Base-by-base conservation (phyloP, 352 stramenopile species). In the Globisporangium cederbergense region DNA sequence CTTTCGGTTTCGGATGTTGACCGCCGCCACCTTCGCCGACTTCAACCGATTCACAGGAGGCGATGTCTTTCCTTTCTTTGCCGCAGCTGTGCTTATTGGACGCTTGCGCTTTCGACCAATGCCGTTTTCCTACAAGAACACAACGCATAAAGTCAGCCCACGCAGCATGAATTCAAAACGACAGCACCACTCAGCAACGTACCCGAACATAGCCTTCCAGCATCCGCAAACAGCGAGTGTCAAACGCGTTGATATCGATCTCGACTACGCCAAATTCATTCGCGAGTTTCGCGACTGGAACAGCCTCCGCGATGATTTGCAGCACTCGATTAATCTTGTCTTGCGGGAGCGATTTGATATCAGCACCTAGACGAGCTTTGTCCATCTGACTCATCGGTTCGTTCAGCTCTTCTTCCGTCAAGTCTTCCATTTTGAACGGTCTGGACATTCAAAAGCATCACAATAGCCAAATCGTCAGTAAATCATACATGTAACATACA, bases 281-380 rank as follows among this genome's bases (percentile, higher is more conserved):
- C 10, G 83, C 83, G 40, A 95, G 71, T 34, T 91, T 93, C 16
- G 85, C 79, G 45, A 95, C 80, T n/a, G 86, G 88, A 60, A 96
- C 82, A 38, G 86, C 85, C 63, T 96, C 88, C 4, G 86, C 80
- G 66, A 96, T 96, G 53, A 96, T 95, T 64, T 96, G 88, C 14
- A 96, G 79, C 16, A 96, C 84, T 47, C 88, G 79, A 60, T 93
- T 93, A 62, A 96, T 92, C 58, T 96, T 96, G 56, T 96, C 86
- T 67, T 93, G 81, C 0, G 88, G 85, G 9, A 96, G 74, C 20
- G 85, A 72, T 60, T 88, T 88, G 47, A 96, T 92, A 32, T 96
- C 88, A 8, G 79, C 74, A 60, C 85, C 90, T 43, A 96, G 67
- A 11, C 85, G 83, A 51, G 83, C 83, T 65, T 95, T 96, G 43